Evolutionary conservation across 2,329 filamentous ascomycete genomes (phyloP).

Genomic region (Pseudogymnoascus sp.): DNA sequence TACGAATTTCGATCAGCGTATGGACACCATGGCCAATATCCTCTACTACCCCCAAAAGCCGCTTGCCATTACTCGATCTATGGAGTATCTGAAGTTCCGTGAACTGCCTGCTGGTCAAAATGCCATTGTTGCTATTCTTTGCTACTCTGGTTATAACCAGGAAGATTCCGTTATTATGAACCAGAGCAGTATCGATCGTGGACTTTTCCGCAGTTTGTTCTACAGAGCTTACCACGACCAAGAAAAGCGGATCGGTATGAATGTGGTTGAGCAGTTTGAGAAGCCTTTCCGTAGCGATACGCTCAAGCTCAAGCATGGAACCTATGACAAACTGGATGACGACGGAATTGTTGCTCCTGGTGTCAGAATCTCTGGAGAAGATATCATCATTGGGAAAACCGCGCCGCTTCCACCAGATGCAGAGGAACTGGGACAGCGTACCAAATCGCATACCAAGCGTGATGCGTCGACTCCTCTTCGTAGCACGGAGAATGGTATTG

Average conservation of each 20-base stretch:
- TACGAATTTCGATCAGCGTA: constrained; percentile 91
- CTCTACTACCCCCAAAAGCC: constrained; percentile 98
- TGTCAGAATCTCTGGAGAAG: constrained; percentile 89
- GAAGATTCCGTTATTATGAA: constrained; percentile 99
- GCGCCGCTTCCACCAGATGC: constrained; percentile 88
- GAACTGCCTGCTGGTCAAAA: constrained; percentile 96
- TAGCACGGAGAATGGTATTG: constrained; percentile 93
- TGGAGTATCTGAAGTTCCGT: constrained; percentile 98
- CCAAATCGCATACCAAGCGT: constrained; percentile 81
- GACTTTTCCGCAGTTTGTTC: constrained; percentile 93
- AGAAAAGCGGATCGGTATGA: constrained; percentile 92
- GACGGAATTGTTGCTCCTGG: constrained; percentile 93
- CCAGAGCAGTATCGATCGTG: constrained; percentile 96
- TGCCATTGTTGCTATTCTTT: constrained; percentile 94
- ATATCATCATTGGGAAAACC: constrained; percentile 98
- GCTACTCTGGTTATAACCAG: constrained; percentile 98
- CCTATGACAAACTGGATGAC: constrained; percentile 94
- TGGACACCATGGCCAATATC: constrained; percentile 99
- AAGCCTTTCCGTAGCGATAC: constrained; percentile 87
- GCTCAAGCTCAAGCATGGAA: constrained; percentile 84
- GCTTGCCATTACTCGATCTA: constrained; percentile 87
- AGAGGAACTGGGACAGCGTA: constrained; percentile 87
- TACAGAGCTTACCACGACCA: constrained; percentile 96
- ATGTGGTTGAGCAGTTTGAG: constrained; percentile 88
- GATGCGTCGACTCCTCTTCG: constrained; percentile 92